A percentile compares a stretch with the other conserved stretches of the same genome.
Conservation (phyloP, 176 grass and related monocot species). For the Avena insularis region DNA sequence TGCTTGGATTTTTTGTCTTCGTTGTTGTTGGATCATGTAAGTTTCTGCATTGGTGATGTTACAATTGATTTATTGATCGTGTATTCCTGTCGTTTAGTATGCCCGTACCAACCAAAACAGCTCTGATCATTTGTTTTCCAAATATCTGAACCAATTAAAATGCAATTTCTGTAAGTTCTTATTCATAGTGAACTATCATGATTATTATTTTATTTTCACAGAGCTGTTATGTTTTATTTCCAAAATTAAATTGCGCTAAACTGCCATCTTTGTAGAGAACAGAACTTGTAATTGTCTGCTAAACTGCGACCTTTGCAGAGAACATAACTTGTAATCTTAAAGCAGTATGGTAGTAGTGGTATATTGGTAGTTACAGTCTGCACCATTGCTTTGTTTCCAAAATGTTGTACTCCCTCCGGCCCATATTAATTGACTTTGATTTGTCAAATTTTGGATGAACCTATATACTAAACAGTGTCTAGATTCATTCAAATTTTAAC, state of each 20-base stretch:
- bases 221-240: neutral
- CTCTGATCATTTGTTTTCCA: neutral
- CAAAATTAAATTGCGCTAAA: constrained; percentile 6
- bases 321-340: neutral
- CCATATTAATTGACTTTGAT: too few species aligned
- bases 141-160: constrained; percentile 1
- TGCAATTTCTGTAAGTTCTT: neutral
- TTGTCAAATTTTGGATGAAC: too few species aligned
- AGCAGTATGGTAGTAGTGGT: neutral
- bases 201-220: neutral
- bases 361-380: neutral
- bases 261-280: neutral
- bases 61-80: constrained; percentile 5
- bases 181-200: constrained; percentile 4
- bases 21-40: constrained; percentile 89
- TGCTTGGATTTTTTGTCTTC: constrained; percentile 83
- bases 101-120: neutral
- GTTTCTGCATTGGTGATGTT: constrained; percentile 39
- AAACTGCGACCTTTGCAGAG: neutral
- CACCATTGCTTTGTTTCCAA: neutral
- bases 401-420: too few species aligned
- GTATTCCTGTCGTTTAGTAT: neutral
- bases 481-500: too few species aligned
- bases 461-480: too few species aligned
- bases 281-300: neutral